Evolutionary conservation across 140 eudicot species (phyloP).

Genomic region (Erigeron philadelphicus): DNA sequence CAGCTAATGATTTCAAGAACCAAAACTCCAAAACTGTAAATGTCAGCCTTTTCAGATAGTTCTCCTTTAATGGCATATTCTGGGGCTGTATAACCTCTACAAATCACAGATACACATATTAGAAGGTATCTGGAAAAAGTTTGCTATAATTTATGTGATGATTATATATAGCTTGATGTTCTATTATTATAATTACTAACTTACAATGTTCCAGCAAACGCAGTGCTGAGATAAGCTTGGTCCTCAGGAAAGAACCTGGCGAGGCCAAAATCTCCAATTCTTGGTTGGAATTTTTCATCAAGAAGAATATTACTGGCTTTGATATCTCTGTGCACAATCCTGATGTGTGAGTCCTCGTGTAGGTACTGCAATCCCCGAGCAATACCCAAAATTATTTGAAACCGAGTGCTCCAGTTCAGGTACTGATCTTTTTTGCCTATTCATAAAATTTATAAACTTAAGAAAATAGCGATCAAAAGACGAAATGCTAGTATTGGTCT

Average conservation of each 20-base stretch:
- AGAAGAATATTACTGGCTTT: slow-evolving; percentile 79
- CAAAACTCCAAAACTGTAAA: slow-evolving; percentile 71
- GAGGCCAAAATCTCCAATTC: slow-evolving; percentile 73
- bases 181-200: slow-evolving; percentile 2
- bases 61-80: slow-evolving; percentile 77
- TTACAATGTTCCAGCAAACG: slow-evolving; percentile 74
- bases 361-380: slow-evolving; percentile 70
- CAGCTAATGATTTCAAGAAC: slow-evolving; percentile 65
- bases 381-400: slow-evolving; percentile 59
- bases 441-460: neutral
- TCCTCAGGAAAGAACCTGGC: slow-evolving; percentile 85
- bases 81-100: slow-evolving; percentile 83
- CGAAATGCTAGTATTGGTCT: neutral
- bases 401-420: slow-evolving; percentile 56
- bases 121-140: too few species aligned
- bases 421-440: slow-evolving; percentile 42
- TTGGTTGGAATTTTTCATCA: slow-evolving; percentile 58
- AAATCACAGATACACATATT: slow-evolving; percentile 13
- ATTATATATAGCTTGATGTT: neutral
- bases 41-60: slow-evolving; percentile 70
- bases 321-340: slow-evolving; percentile 75
- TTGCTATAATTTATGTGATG: neutral
- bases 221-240: slow-evolving; percentile 60
- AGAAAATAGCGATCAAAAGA: neutral
- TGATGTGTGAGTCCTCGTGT: slow-evolving; percentile 61